phyloP scores from a whole-genome alignment of 441 rosid genomes.

The Euphorbia schlechtendalii region DNA sequence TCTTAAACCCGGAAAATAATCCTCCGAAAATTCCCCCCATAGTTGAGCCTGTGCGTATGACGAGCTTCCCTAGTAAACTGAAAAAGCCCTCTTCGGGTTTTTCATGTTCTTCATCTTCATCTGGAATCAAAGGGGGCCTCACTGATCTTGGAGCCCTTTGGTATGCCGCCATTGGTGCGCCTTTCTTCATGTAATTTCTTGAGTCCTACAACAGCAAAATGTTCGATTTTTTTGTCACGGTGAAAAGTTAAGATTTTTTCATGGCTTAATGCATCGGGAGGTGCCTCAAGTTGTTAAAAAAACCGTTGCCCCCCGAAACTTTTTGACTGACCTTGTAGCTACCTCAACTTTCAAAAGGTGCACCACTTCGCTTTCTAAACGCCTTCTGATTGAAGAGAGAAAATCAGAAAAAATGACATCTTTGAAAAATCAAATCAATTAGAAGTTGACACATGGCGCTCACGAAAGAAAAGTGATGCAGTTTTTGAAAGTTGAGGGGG shows the following conservation, averaged over 20 bases:
- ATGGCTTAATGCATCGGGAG: too few relatives aligned
- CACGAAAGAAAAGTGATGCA: too few relatives aligned
- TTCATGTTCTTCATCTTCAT: conserved; percentile 52
- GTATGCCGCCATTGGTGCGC: conserved; percentile 50
- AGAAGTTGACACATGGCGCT: too few relatives aligned
- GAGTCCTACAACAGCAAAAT: conserved; percentile 31
- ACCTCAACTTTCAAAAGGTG: too few relatives aligned
- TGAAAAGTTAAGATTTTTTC: background rate
- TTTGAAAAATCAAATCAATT: too few relatives aligned
- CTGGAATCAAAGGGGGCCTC: conserved; percentile 65
- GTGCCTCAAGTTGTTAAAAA: too few relatives aligned
- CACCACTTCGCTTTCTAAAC: too few relatives aligned
- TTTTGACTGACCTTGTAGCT: too few relatives aligned
- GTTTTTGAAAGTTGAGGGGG: too few relatives aligned
- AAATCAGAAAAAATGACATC: too few relatives aligned
- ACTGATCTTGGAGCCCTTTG: conserved; percentile 55
- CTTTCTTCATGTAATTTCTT: conserved; percentile 39
- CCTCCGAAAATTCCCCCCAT: conserved; percentile 53
- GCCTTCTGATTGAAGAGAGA: too few relatives aligned
- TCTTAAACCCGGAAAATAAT: conserved; percentile 41
- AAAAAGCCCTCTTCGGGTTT: conserved; percentile 61
- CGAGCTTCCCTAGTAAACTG: conserved; percentile 69
- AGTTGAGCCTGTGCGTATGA: conserved; percentile 52
- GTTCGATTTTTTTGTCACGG: background rate
- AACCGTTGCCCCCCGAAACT: too few relatives aligned